phyloP scores from a whole-genome alignment of 441 rosid species.

The Cnidoscolus chayamansa region DNA sequence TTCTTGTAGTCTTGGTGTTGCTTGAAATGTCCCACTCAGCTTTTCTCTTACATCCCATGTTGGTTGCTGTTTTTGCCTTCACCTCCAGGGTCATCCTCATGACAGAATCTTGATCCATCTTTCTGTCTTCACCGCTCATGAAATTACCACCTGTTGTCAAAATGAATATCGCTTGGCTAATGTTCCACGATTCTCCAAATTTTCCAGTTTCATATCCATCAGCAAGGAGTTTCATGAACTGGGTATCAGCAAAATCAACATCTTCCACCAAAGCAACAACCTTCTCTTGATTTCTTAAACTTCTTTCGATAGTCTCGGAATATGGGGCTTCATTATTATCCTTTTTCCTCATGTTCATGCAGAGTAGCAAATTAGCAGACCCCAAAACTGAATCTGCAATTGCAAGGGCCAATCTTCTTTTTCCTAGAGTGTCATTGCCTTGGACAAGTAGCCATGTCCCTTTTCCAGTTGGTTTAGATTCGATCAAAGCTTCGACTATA shows the following conservation, averaged over 20 bases:
- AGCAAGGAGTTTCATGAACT: slow-evolving; percentile 48
- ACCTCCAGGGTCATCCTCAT: slow-evolving; percentile 58
- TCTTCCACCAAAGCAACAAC: slow-evolving; percentile 60
- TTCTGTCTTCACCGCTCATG: slow-evolving; percentile 20
- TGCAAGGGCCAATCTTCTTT: slow-evolving; percentile 70
- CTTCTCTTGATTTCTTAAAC: slow-evolving; percentile 31
- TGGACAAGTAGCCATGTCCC: slow-evolving; percentile 59
- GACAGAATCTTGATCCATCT: slow-evolving; percentile 31
- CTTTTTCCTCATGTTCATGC: slow-evolving; percentile 42
- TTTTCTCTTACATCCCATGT: slow-evolving; percentile 53
- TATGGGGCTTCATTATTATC: slow-evolving; percentile 25
- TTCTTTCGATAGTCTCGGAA: slow-evolving; percentile 33
- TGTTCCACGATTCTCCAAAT: slow-evolving; percentile 32
- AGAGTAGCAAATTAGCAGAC: slow-evolving; percentile 44
- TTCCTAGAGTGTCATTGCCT: slow-evolving; percentile 67
- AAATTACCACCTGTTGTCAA: slow-evolving; percentile 48
- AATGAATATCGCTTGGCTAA: slow-evolving; percentile 41
- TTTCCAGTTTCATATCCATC: slow-evolving; percentile 42
- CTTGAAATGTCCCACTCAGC: slow-evolving; percentile 34
- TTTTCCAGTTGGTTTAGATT: slow-evolving; percentile 30
- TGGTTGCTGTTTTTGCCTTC: slow-evolving; percentile 19
- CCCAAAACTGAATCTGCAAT: slow-evolving; percentile 57
- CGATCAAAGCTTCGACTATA: slow-evolving; percentile 42
- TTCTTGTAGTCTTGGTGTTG: slow-evolving; percentile 43
- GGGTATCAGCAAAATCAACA: slow-evolving; percentile 53